These are phyloP conservation scores for Mayamaea pseudoterrestris DNA, from an alignment of 108 stramenopile genomes.

Conservation along the genomic window DNA sequence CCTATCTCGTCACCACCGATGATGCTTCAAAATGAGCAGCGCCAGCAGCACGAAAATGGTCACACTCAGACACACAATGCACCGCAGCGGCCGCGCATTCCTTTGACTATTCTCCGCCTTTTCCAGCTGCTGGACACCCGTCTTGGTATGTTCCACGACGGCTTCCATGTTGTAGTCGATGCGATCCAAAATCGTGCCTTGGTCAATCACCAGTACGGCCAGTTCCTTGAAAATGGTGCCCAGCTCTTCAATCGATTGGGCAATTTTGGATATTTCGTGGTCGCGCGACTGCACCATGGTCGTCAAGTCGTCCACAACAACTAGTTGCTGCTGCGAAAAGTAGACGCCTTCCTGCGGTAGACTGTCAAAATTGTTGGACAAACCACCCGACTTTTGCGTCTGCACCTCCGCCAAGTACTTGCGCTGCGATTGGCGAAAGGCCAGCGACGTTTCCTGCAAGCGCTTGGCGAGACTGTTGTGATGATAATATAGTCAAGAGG, in stretches of 20 bases:
- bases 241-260: slow-evolving; percentile 94
- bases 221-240: slow-evolving; percentile 98
- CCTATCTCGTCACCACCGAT: too few species aligned
- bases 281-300: slow-evolving; percentile 75
- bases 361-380: slow-evolving; percentile 25
- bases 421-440: slow-evolving; percentile 90
- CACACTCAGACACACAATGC: slow-evolving; percentile 68
- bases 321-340: slow-evolving; percentile 62
- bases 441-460: slow-evolving; percentile 80
- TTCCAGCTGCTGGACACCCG: slow-evolving; percentile 93
- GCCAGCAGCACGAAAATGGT: slow-evolving; percentile 72
- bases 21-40: slow-evolving; percentile 76
- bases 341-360: slow-evolving; percentile 20
- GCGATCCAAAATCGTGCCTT: slow-evolving; percentile 98
- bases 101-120: slow-evolving; percentile 95
- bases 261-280: slow-evolving; percentile 90
- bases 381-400: slow-evolving; percentile 76
- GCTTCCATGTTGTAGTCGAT: slow-evolving; percentile 99
- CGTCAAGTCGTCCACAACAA: slow-evolving; percentile 76
- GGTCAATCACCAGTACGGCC: slow-evolving; percentile 98
- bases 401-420: slow-evolving; percentile 89
- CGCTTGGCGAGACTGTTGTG: slow-evolving; percentile 79
- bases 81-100: slow-evolving; percentile 89
- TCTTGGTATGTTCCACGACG: slow-evolving; percentile 95
- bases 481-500: not conserved